A percentile compares a stretch with the other conserved stretches of the same genome.
Conservation (phyloP, 1,139 yeast genomes). For the Geotrichum siamense region DNA sequence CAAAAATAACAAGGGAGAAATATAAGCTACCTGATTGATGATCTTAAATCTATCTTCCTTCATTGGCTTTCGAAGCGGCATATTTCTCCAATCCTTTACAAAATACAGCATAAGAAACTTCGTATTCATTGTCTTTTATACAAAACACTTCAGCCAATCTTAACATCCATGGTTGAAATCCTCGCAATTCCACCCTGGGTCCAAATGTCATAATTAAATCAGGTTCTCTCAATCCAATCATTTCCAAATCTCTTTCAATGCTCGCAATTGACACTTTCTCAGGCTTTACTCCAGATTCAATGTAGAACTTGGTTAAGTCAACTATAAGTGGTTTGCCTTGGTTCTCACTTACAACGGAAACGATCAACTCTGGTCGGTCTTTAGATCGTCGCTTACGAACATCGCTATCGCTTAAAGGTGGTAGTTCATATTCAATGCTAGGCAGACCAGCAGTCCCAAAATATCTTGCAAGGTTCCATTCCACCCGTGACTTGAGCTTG, state of each 20-base stretch:
- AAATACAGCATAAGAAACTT: conserved; percentile 78
- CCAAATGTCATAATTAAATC: conserved; percentile 79
- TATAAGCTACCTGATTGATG: no score
- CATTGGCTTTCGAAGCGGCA: conserved; percentile 73
- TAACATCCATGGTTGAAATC: conserved; percentile 97
- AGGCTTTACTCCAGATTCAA: conserved; percentile 57
- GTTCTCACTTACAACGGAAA: background rate
- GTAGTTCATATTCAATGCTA: background rate
- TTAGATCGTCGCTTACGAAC: background rate
- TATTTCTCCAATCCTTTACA: conserved; percentile 74
- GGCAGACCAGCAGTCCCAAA: conserved; percentile 7
- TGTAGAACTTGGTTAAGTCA: conserved; percentile 78
- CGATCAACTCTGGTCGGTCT: conserved; percentile 5
- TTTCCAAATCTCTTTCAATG: conserved; percentile 67
- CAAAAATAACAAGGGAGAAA: no score
- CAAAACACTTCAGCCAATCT: conserved; percentile 84
- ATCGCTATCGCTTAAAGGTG: background rate
- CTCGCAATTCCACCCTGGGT: conserved; percentile 78
- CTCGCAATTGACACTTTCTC: conserved; percentile 64
- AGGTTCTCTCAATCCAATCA: conserved; percentile 81
- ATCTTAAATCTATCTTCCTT: no score
- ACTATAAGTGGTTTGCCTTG: conserved; percentile 34
- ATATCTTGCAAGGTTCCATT: conserved; percentile 1
- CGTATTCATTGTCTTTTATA: conserved; percentile 73
- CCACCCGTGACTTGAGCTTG: background rate